Evolutionary conservation across 306 rosid genomes (phyloP).

Genomic region (Fagus crenata): DNA sequence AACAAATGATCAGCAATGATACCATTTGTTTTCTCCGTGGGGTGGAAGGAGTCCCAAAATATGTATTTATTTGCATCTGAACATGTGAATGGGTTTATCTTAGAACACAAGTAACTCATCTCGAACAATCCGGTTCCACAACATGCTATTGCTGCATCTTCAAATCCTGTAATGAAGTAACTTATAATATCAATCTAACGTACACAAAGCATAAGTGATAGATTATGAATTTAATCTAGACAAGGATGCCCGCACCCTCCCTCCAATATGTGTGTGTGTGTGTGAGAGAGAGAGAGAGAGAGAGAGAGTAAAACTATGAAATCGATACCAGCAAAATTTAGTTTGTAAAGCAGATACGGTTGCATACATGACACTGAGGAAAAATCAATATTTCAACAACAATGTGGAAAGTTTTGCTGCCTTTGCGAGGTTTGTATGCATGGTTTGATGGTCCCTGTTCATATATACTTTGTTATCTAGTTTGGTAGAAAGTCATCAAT

Average conservation of each 20-base stretch:
- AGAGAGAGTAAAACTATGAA: too few relatives aligned
- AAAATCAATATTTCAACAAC: not conserved
- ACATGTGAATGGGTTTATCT: slow-evolving; percentile 48
- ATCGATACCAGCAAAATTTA: too few relatives aligned
- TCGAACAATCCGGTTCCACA: slow-evolving; percentile 49
- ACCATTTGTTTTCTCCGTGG: slow-evolving; percentile 50
- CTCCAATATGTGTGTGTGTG: not conserved
- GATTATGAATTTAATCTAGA: not conserved
- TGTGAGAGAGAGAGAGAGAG: too few relatives aligned
- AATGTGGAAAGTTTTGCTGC: not conserved
- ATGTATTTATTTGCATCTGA: slow-evolving; percentile 51
- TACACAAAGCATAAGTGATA: not conserved
- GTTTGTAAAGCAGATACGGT: not conserved
- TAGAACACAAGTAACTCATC: slow-evolving; percentile 46
- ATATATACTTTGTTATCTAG: not conserved
- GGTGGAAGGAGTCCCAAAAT: slow-evolving; percentile 65
- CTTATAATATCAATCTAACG: not conserved
- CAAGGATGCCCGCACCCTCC: not conserved
- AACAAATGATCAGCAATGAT: slow-evolving; percentile 46
- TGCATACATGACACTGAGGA: not conserved
- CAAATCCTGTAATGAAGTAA: slow-evolving; percentile 41
- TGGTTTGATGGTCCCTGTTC: not conserved
- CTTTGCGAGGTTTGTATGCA: not conserved
- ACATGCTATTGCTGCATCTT: slow-evolving; percentile 41
- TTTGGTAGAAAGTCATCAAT: not conserved